Evolutionary conservation across 2,329 filamentous ascomycete species (phyloP).

Genomic region (Fusarium veterinarium): DNA sequence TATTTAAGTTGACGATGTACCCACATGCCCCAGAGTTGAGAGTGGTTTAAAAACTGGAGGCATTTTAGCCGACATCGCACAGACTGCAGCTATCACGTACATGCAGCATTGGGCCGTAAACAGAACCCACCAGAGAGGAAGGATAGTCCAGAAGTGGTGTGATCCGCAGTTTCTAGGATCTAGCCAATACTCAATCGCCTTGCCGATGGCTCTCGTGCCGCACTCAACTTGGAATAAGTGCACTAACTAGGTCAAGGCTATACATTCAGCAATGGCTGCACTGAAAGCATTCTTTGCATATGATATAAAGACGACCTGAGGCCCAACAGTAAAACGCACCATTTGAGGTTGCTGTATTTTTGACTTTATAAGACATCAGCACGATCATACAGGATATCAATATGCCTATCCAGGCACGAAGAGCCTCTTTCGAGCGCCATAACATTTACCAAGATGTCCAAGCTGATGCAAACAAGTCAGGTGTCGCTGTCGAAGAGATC

Average conservation of each 20-base stretch:
- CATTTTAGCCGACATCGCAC: slow-evolving; percentile 19
- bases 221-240: not conserved
- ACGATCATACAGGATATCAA: not conserved
- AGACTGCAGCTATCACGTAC: not conserved
- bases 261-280: not conserved
- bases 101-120: not conserved
- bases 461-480: slow-evolving; percentile 33
- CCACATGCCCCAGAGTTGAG: slow-evolving; percentile 8
- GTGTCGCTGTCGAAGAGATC: slow-evolving; percentile 36
- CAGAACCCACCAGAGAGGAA: not conserved
- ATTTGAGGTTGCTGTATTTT: rapidly evolving
- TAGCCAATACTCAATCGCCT: too few species aligned
- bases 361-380: not conserved
- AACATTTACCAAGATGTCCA: slow-evolving; percentile 36
- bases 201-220: not conserved
- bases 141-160: not conserved
- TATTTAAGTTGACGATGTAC: not conserved
- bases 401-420: not conserved
- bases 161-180: not conserved
- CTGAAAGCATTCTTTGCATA: rapidly evolving
- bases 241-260: too few species aligned
- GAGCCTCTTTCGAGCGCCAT: slow-evolving; percentile 4
- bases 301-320: not conserved
- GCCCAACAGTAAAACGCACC: rapidly evolving
- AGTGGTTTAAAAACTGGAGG: slow-evolving; percentile 14